Percentiles rank a stretch among this genome's conserved stretches.
phyloP scores from a whole-genome alignment of 805 yeast species.

The Sugiyamaella lignohabitans region DNA sequence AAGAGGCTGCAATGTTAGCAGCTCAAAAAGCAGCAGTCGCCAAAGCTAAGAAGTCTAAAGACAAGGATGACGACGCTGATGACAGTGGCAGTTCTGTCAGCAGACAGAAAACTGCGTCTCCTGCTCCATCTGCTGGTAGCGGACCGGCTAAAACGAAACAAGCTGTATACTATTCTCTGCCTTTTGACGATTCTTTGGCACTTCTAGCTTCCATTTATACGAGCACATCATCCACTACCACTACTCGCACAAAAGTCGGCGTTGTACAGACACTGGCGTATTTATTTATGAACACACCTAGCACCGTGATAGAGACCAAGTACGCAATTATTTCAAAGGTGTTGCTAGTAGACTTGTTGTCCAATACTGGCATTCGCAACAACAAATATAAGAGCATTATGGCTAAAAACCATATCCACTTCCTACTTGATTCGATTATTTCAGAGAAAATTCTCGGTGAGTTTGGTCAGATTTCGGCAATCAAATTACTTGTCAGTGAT shows the following conservation, averaged over 20 bases:
- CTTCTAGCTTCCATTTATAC: constrained; percentile 20
- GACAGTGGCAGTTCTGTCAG: constrained; percentile 6
- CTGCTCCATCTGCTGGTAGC: constrained; percentile 5
- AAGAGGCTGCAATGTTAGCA: constrained; percentile 11
- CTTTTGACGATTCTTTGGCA: constrained; percentile 21
- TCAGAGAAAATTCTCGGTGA: constrained; percentile 28
- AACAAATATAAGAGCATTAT: constrained; percentile 16
- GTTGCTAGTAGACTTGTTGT: constrained; percentile 19
- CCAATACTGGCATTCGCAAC: constrained; percentile 13
- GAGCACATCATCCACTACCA: constrained; percentile 12
- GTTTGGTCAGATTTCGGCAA: constrained; percentile 24
- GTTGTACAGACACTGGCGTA: constrained; percentile 23
- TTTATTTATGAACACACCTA: constrained; percentile 16
- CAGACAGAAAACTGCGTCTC: constrained; percentile 3
- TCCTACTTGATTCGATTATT: constrained; percentile 25
- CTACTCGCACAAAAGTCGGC: constrained; percentile 23
- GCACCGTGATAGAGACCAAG: constrained; percentile 19
- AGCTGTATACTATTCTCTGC: constrained; percentile 14
- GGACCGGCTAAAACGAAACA: constrained; percentile 5
- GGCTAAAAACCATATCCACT: constrained; percentile 22
- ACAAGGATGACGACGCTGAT: constrained; percentile 15
- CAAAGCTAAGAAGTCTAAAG: constrained; percentile 6
- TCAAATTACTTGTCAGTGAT: constrained; percentile 19
- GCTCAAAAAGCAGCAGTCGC: constrained; percentile 5
- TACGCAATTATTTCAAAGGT: constrained; percentile 20